phyloP scores from a whole-genome alignment of 179 eudicot genomes.

The Beta corolliflora region DNA sequence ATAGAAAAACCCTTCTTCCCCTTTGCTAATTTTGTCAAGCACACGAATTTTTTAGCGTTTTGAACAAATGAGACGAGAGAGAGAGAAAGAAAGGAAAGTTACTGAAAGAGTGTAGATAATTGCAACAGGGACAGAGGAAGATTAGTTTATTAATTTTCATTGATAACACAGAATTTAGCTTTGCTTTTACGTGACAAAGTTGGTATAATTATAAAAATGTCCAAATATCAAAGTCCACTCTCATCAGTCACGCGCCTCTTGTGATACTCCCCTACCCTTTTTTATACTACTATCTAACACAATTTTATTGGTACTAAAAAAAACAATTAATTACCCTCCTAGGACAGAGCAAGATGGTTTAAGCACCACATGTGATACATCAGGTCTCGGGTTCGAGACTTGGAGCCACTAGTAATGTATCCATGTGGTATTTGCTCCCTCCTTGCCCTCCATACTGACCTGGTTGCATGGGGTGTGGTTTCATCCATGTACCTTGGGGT shows the following conservation, averaged over 20 bases:
- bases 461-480: no score
- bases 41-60: not conserved
- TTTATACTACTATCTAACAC: no score
- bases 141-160: not conserved
- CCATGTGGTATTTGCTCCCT: no score
- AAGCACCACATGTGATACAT: no score
- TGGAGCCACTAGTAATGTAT: no score
- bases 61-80: not conserved
- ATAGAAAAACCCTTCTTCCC: not conserved
- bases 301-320: no score
- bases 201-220: not conserved
- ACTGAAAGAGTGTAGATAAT: not conserved
- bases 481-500: no score
- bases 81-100: not conserved
- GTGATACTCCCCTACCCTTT: not conserved
- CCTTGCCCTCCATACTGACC: no score
- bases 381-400: no score
- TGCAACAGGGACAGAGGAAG: not conserved
- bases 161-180: not conserved
- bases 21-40: not conserved
- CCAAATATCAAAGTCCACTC: not conserved
- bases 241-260: slow-evolving; percentile 13
- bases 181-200: not conserved
- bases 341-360: no score
- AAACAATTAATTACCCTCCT: no score